Base-by-base conservation (phyloP, 192 early-diverging fungal genomes). In the Backusella sp. region DNA sequence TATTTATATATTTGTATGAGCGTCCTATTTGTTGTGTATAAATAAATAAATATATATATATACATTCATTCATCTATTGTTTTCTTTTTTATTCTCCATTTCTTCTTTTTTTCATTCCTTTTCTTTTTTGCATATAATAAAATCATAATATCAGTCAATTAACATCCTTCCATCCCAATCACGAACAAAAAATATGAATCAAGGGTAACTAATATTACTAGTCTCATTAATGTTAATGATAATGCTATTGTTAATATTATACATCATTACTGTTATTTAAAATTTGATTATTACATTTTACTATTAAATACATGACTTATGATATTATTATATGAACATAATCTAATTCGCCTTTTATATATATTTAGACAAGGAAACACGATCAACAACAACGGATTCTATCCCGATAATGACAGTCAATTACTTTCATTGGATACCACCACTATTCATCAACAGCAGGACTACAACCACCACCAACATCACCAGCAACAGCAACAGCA, bases 191-290 rank as follows among this genome's bases (percentile, higher is more conserved):
- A 68, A 68, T 6, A 68, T 35, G 35, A 36, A 68, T 32, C 35
- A 36, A 68, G 32, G 66, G 66, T 68, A 68, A 68, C 32, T 66
- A 66, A 23, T 66, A 26, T 65, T 65, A 21, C n/a, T 23, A 65
- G 4, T 65, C 17, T 28, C 14, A 62, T 28, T 26, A 62, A 62
- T 62, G n/a, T 14, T 28, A 12, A n/a, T 36, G 35, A 36, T 32
- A n/a, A 68, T 68, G 15, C 1, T 6, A 28, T 30, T 32, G 2
- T 66, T 66, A 65, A 39, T 39, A 39, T 39, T 39, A 39, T 39
- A n/a, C 26, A 28, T 65, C 2, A 21, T n/a, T 26, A 9, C 6
- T 19, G n/a, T 36, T 68, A 36, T 32, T 35, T 68, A 68, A 68
- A 68, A 68, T 68, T 8, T n/a, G 34, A n/a, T 68, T 8, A 35